Evolutionary conservation across 1,284 basidiomycete genomes (phyloP), one percentile per base, ranked within the genome.

Genomic region (Boletellus sp.): DNA sequence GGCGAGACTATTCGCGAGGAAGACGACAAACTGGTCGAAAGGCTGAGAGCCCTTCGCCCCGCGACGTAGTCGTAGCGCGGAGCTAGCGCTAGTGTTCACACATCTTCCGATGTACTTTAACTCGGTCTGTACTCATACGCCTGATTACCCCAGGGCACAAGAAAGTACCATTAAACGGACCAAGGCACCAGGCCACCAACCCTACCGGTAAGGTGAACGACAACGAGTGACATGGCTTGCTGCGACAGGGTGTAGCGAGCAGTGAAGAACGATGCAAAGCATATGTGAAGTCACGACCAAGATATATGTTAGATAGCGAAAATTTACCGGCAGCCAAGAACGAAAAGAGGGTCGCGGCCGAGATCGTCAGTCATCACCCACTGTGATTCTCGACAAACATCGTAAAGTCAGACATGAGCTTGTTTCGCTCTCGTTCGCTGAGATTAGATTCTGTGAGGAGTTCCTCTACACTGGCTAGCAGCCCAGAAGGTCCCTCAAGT

Each of bases 31-130:
- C 71, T 96, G 34, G 92, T 85, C 2, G 86, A 92, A 59, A 75
- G 91, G 53, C 66, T 94, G 59, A 74, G 91, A 49, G 91, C 91
- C 0, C 69, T 94, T 53, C 72, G 91, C 53, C 91, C 91, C 19
- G 82, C 85, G 9, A 77, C 78, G 55, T 90, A 69, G 35, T 21
- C 17, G 10, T 23, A 20, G 29, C 26, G 17, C 34, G n/a, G n/a
- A 14, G 37, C n/a, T 8, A 32, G 33, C 20, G 10, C 34, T 17
- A 7, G 13, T 29, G 33, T 41, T 23, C 48, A 13, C 57, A 48
- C 49, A 61, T 13, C 48, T 5, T 55, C 47, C 26, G n/a, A 46
- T 26, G 16, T 33, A 23, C 9, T 16, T 23, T 30, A 30, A 35
- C 39, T 13, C 17, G 32, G 5, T 25, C 21, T 41, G 20, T 48